These are phyloP conservation scores for Leishmania arabica DNA, from an alignment of 208 protist species.

Conservation along the genomic window DNA sequence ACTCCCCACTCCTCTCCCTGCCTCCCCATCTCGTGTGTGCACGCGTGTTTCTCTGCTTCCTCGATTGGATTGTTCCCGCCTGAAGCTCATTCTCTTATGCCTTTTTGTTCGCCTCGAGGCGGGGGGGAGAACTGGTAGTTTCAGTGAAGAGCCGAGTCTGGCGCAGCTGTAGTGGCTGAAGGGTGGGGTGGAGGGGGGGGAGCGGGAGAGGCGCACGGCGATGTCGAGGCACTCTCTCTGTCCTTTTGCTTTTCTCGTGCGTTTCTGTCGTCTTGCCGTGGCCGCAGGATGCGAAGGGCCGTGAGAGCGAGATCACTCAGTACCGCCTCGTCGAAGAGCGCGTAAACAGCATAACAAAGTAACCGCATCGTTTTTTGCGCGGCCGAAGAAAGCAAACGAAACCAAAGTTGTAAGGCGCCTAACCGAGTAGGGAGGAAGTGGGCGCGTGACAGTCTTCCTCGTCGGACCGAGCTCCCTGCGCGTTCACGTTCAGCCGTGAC, in stretches of 20 bases:
- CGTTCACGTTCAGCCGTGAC: background rate
- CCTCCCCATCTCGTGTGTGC: background rate
- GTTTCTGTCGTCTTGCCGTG: background rate
- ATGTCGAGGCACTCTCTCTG: background rate
- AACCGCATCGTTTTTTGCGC: background rate
- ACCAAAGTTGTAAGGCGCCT: background rate
- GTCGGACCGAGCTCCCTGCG: background rate
- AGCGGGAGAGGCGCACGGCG: background rate
- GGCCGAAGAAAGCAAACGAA: background rate
- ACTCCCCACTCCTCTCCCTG: background rate
- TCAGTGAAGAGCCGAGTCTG: background rate
- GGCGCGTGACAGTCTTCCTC: background rate
- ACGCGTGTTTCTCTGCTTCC: background rate
- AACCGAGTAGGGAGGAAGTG: background rate
- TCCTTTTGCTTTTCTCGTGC: background rate
- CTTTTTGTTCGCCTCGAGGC: background rate
- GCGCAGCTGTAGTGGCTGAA: background rate
- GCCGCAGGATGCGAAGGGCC: background rate
- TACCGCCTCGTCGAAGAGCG: background rate
- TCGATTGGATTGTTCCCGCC: background rate
- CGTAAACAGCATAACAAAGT: background rate
- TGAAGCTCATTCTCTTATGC: background rate
- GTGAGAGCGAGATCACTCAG: background rate
- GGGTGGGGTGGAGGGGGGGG: background rate
- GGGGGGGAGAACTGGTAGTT: background rate